Conservation (phyloP, 1,284 basidiomycete species). For the Apiotrichum domesticum region DNA sequence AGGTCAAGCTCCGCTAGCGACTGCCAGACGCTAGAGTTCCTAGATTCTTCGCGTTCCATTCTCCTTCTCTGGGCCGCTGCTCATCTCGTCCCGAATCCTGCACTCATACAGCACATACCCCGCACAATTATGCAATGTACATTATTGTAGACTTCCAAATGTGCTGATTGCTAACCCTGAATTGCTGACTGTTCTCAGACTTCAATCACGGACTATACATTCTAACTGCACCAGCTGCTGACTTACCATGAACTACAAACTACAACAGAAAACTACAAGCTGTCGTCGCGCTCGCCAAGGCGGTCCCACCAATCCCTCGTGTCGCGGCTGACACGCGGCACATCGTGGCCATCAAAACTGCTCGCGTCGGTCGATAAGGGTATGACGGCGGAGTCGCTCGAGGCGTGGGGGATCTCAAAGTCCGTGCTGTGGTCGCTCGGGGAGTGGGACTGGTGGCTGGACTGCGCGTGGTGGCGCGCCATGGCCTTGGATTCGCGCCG, state of each 20-base stretch:
- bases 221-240: too few species aligned
- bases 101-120: background rate
- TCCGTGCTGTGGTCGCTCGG: background rate
- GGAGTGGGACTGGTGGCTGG: too few species aligned
- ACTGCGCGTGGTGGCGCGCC: slow-evolving; percentile 9
- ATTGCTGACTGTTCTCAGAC: background rate
- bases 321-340: background rate
- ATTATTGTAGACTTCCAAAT: background rate
- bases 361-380: background rate
- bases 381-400: background rate
- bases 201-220: too few species aligned
- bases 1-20: slow-evolving; percentile 18
- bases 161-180: background rate
- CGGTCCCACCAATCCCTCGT: slow-evolving; percentile 1
- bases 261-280: background rate
- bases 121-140: slow-evolving; percentile 1
- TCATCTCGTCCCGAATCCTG: background rate
- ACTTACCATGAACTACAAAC: background rate
- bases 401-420: background rate
- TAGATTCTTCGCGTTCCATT: background rate
- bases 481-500: slow-evolving; percentile 15
- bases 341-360: background rate
- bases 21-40: too few species aligned
- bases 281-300: background rate
- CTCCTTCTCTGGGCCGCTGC: background rate